These are phyloP conservation scores for Straminergon stramineum DNA, from an alignment of 225 moss, liverwort and hornwort species.

Conservation along the genomic window DNA sequence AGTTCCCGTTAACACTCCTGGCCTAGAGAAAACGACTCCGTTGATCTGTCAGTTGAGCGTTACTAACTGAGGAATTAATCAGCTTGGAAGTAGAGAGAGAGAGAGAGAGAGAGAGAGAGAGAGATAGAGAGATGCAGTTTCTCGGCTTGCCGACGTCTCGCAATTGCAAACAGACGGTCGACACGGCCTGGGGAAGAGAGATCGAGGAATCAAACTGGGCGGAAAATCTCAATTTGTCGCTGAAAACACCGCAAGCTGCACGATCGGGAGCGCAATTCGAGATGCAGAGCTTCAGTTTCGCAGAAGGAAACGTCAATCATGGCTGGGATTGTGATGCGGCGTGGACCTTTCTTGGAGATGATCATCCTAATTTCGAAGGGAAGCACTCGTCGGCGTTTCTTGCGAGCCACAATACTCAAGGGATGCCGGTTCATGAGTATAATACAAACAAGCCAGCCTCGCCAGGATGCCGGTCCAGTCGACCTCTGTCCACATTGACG, in stretches of 20 bases:
- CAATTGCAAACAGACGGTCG: neutral
- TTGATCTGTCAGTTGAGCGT: neutral
- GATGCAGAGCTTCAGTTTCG: slow-evolving; percentile 19
- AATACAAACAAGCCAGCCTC: neutral
- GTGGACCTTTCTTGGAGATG: slow-evolving; percentile 11
- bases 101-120: neutral
- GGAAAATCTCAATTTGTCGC: neutral
- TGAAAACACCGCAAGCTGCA: neutral
- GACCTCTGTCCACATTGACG: slow-evolving; percentile 8
- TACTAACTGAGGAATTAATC: neutral
- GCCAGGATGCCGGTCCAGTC: slow-evolving; percentile 17
- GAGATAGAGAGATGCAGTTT: neutral
- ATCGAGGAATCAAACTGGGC: neutral
- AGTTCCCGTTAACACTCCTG: neutral
- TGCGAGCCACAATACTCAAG: neutral
- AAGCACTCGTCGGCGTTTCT: neutral
- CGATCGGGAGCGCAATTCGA: neutral
- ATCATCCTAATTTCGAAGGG: neutral
- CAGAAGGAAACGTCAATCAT: neutral
- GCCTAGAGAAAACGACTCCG: neutral
- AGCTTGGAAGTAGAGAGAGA: neutral
- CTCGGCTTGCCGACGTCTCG: neutral
- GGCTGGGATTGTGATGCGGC: neutral
- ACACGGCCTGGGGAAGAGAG: neutral
- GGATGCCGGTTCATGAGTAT: neutral